A percentile compares a stretch with the other conserved stretches of the same genome.
These are phyloP conservation scores for Pseudopithomyces maydicus DNA, from an alignment of 2,329 filamentous ascomycete genomes.

Conservation along the genomic window DNA sequence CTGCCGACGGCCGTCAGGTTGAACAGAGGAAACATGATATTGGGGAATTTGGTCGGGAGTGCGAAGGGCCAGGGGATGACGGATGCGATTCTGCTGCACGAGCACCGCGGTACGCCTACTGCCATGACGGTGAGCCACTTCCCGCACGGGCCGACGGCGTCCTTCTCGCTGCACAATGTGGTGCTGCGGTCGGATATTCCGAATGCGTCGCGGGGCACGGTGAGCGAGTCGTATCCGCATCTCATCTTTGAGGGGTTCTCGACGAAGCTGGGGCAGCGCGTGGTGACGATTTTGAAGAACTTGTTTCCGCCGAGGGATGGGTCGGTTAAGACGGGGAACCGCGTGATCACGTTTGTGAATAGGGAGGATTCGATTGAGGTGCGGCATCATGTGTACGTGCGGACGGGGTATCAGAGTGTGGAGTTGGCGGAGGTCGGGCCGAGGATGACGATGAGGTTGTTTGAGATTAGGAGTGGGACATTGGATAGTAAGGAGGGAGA, in stretches of 20 bases:
- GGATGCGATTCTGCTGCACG: slow-evolving; percentile 77
- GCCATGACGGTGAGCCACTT: slow-evolving; percentile 86
- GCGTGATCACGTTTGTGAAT: slow-evolving; percentile 85
- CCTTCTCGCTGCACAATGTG: slow-evolving; percentile 90
- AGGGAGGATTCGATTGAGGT: slow-evolving; percentile 89
- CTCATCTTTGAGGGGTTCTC: slow-evolving; percentile 95
- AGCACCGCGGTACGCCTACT: slow-evolving; percentile 90
- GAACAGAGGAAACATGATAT: slow-evolving; percentile 88
- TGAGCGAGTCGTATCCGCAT: slow-evolving; percentile 91
- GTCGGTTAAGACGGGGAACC: slow-evolving; percentile 77
- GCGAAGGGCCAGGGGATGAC: slow-evolving; percentile 80
- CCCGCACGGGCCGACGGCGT: slow-evolving; percentile 84
- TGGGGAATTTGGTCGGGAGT: slow-evolving; percentile 82
- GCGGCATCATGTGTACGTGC: slow-evolving; percentile 90
- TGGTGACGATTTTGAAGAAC: slow-evolving; percentile 91
- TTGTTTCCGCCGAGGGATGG: slow-evolving; percentile 88
- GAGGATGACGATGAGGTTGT: slow-evolving; percentile 94
- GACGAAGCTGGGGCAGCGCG: slow-evolving; percentile 76
- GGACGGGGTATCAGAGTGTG: slow-evolving; percentile 87
- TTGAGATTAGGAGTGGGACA: slow-evolving; percentile 90
- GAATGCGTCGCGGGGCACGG: slow-evolving; percentile 81
- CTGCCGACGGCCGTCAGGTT: slow-evolving; percentile 85
- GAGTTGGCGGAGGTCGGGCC: slow-evolving; percentile 60
- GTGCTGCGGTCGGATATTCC: slow-evolving; percentile 92
- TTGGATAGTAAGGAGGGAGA: slow-evolving; percentile 95